Percentiles rank a stretch among this genome's conserved stretches.
Conservation (phyloP, 2,329 filamentous ascomycete species). For the Annulohypoxylon truncatum region DNA sequence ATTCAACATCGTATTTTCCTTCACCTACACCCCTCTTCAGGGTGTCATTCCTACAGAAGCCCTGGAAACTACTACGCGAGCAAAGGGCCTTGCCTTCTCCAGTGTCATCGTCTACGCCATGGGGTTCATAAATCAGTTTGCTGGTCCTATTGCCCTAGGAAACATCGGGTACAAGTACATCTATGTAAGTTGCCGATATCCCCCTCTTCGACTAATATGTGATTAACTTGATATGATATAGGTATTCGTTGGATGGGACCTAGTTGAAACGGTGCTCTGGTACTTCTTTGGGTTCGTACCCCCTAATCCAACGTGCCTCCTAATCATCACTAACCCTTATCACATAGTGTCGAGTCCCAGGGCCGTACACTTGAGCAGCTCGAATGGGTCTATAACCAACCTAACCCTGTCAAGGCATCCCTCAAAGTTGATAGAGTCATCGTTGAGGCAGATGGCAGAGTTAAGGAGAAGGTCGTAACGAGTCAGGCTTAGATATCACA, state of each 20-base stretch:
- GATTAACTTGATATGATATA: background rate
- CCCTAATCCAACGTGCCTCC: background rate
- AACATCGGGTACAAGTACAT: conserved; percentile 59
- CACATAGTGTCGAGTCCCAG: conserved; percentile 59
- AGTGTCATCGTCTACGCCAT: conserved; percentile 59
- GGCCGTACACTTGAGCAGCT: conserved; percentile 63
- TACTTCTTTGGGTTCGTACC: conserved; percentile 57
- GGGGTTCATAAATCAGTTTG: conserved; percentile 62
- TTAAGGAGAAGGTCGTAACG: conserved; percentile 58
- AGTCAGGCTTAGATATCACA: conserved; percentile 12
- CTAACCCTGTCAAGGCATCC: conserved; percentile 62
- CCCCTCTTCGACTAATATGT: too few relatives aligned
- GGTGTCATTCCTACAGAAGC: conserved; percentile 60
- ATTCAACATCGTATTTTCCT: conserved; percentile 62
- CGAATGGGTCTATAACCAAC: conserved; percentile 62
- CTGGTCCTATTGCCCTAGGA: conserved; percentile 58
- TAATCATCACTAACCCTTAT: conserved; percentile 20
- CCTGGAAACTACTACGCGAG: conserved; percentile 60
- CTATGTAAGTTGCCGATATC: conserved; percentile 45
- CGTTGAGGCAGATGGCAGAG: conserved; percentile 58
- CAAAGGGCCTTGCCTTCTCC: conserved; percentile 60
- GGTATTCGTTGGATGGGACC: conserved; percentile 62
- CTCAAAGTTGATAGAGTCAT: conserved; percentile 63
- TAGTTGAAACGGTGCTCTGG: conserved; percentile 57
- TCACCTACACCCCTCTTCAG: conserved; percentile 63